Evolutionary conservation across 176 grass and related monocot species (phyloP).

Genomic region (Bothriochloa decipiens): DNA sequence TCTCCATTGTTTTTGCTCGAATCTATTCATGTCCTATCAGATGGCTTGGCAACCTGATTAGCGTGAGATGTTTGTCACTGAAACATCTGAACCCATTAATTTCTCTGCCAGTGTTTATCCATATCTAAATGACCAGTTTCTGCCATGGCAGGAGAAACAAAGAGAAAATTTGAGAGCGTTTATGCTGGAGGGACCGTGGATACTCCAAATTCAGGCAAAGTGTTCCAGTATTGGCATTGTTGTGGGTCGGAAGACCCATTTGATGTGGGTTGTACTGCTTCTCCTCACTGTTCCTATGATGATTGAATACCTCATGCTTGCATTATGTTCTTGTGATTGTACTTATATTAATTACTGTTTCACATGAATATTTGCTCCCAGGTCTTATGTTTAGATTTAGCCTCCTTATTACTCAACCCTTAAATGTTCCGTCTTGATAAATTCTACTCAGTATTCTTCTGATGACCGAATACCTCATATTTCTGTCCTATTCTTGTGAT

Average conservation of each 20-base stretch:
- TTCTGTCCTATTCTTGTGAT: not conserved
- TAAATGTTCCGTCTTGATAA: not conserved
- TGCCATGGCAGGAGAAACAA: slow-evolving; percentile 72
- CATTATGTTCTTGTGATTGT: not conserved
- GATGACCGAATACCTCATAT: slow-evolving; percentile 32
- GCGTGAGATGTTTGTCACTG: not conserved
- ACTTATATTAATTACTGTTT: slow-evolving; percentile 1
- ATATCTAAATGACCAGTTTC: slow-evolving; percentile 13
- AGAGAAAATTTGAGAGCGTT: slow-evolving; percentile 96
- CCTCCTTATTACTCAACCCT: not conserved
- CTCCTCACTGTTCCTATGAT: slow-evolving; percentile 85
- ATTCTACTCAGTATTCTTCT: not conserved
- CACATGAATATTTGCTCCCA: not conserved
- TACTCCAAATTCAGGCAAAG: slow-evolving; percentile 80
- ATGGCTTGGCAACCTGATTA: not conserved
- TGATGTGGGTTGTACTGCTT: slow-evolving; percentile 76
- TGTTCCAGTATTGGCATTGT: slow-evolving; percentile 97
- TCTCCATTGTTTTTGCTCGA: not conserved
- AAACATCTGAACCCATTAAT: not conserved
- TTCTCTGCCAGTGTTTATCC: not conserved
- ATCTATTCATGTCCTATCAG: not conserved
- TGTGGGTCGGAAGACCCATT: slow-evolving; percentile 91
- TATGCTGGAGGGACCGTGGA: slow-evolving; percentile 80
- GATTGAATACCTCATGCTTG: slow-evolving; percentile 46
- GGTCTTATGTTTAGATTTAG: not conserved